A percentile compares a stretch with the other conserved stretches of the same genome.
These are phyloP conservation scores for Cucurbita argyrosperma DNA, from an alignment of 306 rosid genomes.

Conservation along the genomic window DNA sequence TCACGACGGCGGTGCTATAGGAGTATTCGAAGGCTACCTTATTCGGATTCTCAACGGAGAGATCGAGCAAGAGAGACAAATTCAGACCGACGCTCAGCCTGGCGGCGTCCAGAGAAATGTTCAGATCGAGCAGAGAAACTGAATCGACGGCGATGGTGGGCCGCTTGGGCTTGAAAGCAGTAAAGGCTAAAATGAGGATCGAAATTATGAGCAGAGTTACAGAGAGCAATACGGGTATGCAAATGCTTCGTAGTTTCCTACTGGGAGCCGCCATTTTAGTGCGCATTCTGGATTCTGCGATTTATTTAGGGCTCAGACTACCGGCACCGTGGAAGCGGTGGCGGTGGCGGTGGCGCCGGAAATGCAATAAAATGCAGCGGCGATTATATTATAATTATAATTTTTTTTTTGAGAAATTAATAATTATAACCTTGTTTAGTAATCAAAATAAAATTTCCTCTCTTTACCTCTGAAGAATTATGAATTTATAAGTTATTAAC, in stretches of 20 bases:
- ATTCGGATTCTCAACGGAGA: slow-evolving; percentile 39
- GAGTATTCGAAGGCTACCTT: slow-evolving; percentile 23
- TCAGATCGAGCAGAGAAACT: slow-evolving; percentile 18
- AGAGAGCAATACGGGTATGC: background rate
- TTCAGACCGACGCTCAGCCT: slow-evolving; percentile 14
- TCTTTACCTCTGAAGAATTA: no score
- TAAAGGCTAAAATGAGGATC: slow-evolving; percentile 20
- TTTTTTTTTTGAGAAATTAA: no score
- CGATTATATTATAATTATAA: no score
- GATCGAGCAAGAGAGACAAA: slow-evolving; percentile 18
- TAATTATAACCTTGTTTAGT: no score
- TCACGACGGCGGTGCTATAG: slow-evolving; percentile 19
- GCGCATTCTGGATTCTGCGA: background rate
- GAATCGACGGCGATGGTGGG: slow-evolving; percentile 13
- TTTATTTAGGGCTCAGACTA: background rate
- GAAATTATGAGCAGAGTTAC: background rate
- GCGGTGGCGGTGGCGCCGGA: background rate
- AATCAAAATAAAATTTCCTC: no score
- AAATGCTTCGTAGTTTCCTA: background rate
- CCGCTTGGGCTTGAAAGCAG: slow-evolving; percentile 30
- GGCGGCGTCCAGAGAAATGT: slow-evolving; percentile 2
- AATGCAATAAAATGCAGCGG: background rate
- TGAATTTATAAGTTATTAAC: no score
- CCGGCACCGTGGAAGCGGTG: background rate
- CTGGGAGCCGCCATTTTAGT: background rate